A percentile compares a stretch with the other conserved stretches of the same genome.
Conservation (phyloP, 2,329 filamentous ascomycete species). For the Talaromyces atroroseus region DNA sequence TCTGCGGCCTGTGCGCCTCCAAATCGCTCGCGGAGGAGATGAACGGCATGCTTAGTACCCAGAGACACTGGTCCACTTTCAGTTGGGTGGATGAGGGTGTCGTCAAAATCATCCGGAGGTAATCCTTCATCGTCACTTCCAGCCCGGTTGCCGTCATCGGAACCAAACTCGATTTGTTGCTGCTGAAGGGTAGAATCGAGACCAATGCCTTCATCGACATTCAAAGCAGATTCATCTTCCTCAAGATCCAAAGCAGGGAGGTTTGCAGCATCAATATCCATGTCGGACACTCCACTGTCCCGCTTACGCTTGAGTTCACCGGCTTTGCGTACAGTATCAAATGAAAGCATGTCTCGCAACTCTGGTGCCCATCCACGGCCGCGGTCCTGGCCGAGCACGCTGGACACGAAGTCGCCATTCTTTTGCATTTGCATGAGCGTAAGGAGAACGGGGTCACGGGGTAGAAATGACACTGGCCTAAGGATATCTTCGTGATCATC, state of each 20-base stretch:
- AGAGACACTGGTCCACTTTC: constrained; percentile 83
- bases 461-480: constrained; percentile 74
- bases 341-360: constrained; percentile 81
- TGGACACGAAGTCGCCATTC: constrained; percentile 82
- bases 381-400: constrained; percentile 74
- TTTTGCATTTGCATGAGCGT: constrained; percentile 89
- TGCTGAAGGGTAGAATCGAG: constrained; percentile 46
- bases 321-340: constrained; percentile 70
- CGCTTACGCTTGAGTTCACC: constrained; percentile 90
- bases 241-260: constrained; percentile 56
- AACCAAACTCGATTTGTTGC: constrained; percentile 62
- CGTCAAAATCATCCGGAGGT: constrained; percentile 63
- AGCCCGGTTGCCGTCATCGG: constrained; percentile 47
- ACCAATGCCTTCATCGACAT: constrained; percentile 47
- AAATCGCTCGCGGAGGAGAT: constrained; percentile 85
- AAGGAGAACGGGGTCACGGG: constrained; percentile 78
- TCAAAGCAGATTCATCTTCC: constrained; percentile 56
- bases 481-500: constrained; percentile 80
- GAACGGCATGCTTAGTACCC: constrained; percentile 91
- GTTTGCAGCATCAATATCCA: constrained; percentile 64
- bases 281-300: constrained; percentile 76
- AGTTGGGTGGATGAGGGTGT: constrained; percentile 72
- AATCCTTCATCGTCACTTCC: constrained; percentile 44
- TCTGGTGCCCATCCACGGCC: constrained; percentile 84
- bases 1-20: constrained; percentile 60